Evolutionary conservation across 495 filamentous ascomycete species (phyloP), one percentile per base, ranked within the genome.

Genomic region (Sabuloglossum arenarium): DNA sequence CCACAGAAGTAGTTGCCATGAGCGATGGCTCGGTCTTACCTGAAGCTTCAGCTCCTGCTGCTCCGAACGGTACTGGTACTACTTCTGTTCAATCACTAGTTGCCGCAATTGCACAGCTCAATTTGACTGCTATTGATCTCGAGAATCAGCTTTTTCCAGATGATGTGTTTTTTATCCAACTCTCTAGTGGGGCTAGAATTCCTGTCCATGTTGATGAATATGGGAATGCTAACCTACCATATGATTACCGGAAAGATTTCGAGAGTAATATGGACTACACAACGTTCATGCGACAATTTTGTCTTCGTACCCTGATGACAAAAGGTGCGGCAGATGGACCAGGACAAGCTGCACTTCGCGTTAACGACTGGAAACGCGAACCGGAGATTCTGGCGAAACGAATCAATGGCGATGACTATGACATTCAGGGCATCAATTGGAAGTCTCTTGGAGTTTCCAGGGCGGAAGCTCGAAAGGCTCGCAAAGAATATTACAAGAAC

Each of bases 391-490:
- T 29, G 47, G 47, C 47, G n/a, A 56, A 63, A 4, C 77, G 82
- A 58, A 68, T 79, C 16, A 66, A 72, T 23, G 76, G 75, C 0
- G 80, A 84, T 39, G 63, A 65, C 21, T 84, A 70, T 61, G 88
- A 94, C 63, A 65, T 86, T 28, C 86, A 94, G 63, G 84, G 86
- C 53, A 82, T 94, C 39, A 72, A 84, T 50, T 94, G 88, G 79
- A 71, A 74, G 9, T 70, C 71, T 0, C 60, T 89, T 5, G 79
- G 78, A 5, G 79, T 85, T 3, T 76, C 72, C 19, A 75, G 81
- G 46, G 63, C 68, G 6, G 71, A 75, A 32, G 85, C 85, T 23
- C 73, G 80, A 54, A 67, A 70, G 30, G 69, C 79, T 42, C 77
- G 85, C 31, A 63, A 70, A 45, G 61, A 66, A 30, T 75, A 70